Evolutionary conservation across 169 alveolate species (phyloP).

Genomic region (Eimeria acervulina): DNA sequence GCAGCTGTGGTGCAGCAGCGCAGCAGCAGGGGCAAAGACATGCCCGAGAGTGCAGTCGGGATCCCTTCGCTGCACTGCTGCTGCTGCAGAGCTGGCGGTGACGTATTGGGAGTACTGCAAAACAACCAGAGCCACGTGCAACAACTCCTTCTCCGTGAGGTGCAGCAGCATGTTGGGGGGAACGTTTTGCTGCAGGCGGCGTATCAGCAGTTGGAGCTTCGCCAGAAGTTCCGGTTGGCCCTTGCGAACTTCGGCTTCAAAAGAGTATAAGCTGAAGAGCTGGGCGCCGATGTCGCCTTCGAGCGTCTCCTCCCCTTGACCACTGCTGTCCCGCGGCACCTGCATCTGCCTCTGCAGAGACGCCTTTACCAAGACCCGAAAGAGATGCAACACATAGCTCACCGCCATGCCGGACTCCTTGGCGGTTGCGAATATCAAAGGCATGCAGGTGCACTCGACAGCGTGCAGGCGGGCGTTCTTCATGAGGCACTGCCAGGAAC

Average conservation of each 20-base stretch:
- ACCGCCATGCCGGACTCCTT: constrained; percentile 85
- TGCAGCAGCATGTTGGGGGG: constrained; percentile 90
- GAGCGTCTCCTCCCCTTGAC: not conserved
- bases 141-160: constrained; percentile 89
- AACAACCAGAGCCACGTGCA: constrained; percentile 88
- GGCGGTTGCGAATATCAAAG: constrained; percentile 87
- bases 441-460: constrained; percentile 91
- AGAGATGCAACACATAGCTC: constrained; percentile 86
- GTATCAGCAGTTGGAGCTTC: constrained; percentile 86
- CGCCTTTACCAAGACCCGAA: constrained; percentile 85
- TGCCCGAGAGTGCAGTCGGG: constrained; percentile 90
- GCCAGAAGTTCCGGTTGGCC: constrained; percentile 87
- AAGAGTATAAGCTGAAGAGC: constrained; percentile 86
- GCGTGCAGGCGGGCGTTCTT: constrained; percentile 91
- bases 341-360: constrained; percentile 85
- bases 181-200: constrained; percentile 87
- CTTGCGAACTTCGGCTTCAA: constrained; percentile 84
- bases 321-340: not conserved
- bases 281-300: constrained; percentile 83
- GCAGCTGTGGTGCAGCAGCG: constrained; percentile 91
- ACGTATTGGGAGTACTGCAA: constrained; percentile 91
- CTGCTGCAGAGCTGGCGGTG: constrained; percentile 87
- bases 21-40: constrained; percentile 86
- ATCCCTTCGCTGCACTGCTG: constrained; percentile 86
- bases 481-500: constrained; percentile 93